Evolutionary conservation across 2,329 filamentous ascomycete species (phyloP).

Genomic region (Aspergillus cejpii): DNA sequence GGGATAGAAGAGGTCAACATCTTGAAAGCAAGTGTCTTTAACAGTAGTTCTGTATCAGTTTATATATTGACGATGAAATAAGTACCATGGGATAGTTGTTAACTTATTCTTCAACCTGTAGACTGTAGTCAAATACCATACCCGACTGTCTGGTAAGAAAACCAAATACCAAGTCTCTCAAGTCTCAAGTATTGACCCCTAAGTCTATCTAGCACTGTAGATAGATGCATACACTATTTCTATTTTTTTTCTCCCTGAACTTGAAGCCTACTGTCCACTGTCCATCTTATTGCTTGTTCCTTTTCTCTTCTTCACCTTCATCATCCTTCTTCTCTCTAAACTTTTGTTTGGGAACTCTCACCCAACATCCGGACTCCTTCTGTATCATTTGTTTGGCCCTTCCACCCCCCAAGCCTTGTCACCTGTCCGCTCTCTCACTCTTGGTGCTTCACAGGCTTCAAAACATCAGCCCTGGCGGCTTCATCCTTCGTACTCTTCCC

Average conservation of each 20-base stretch:
- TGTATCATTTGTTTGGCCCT: not conserved
- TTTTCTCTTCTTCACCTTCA: not conserved
- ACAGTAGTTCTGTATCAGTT: too few species aligned
- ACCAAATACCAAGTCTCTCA: not conserved
- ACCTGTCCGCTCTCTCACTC: slow-evolving; percentile 8
- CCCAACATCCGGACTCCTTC: not conserved
- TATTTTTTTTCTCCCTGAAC: slow-evolving; percentile 1
- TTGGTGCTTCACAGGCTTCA: slow-evolving; percentile 13
- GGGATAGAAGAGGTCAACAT: too few species aligned
- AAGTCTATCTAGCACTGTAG: too few species aligned
- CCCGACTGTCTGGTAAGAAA: not conserved
- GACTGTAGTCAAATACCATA: too few species aligned
- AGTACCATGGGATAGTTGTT: too few species aligned
- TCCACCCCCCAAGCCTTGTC: slow-evolving; percentile 3
- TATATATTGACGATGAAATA: too few species aligned
- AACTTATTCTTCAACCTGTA: not conserved
- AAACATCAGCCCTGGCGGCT: slow-evolving; percentile 21
- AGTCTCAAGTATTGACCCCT: not conserved
- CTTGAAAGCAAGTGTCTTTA: too few species aligned
- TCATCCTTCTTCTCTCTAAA: slow-evolving; percentile 5
- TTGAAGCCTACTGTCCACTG: not conserved
- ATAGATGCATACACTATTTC: too few species aligned
- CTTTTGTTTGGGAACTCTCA: slow-evolving; percentile 10
- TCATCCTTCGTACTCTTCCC: slow-evolving; percentile 17
- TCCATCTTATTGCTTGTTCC: slow-evolving; percentile 3